Evolutionary conservation across 2,329 filamentous ascomycete genomes (phyloP).

Genomic region (Knoxdaviesia capensis): DNA sequence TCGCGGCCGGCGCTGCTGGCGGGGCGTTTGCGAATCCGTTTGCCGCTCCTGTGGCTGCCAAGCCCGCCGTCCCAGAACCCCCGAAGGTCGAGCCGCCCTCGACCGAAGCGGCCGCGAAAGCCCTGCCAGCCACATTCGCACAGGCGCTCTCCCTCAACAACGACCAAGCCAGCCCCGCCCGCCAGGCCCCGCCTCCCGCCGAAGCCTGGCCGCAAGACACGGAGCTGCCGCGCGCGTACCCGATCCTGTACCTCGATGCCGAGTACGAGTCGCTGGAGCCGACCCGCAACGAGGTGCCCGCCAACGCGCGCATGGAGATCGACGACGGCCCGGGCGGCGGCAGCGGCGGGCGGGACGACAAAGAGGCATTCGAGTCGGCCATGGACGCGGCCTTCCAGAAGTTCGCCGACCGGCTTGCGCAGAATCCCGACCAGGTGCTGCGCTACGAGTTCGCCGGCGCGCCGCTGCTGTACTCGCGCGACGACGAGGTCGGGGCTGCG

Average conservation of each 20-base stretch:
- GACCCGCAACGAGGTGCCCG: conserved; percentile 26
- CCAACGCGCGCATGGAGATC: conserved; percentile 18
- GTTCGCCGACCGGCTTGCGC: conserved; percentile 57
- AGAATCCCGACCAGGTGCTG: conserved; percentile 69
- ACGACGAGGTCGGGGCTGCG: conserved; percentile 50
- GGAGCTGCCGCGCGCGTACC: conserved; percentile 50
- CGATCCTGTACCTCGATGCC: conserved; percentile 65
- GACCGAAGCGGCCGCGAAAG: conserved; percentile 8
- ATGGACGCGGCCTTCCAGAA: conserved; percentile 63
- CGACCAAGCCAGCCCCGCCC: conserved; percentile 12
- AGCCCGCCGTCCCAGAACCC: conserved; percentile 2
- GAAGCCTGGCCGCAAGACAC: conserved; percentile 59
- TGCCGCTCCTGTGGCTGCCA: conserved; percentile 4
- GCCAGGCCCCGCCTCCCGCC: conserved; percentile 17
- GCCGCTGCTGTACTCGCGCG: conserved; percentile 64
- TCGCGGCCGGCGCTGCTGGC: conserved; percentile 23
- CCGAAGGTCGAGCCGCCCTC: conserved; percentile 2
- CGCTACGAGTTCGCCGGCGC: conserved; percentile 57
- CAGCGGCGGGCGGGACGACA: conserved; percentile 29
- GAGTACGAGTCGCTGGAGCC: conserved; percentile 75
- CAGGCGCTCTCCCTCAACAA: conserved; percentile 58
- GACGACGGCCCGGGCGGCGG: conserved; percentile 13
- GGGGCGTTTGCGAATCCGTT: conserved; percentile 1
- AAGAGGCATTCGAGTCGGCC: conserved; percentile 49
- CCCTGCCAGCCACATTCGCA: conserved; percentile 45